phyloP scores from a whole-genome alignment of 805 yeast genomes.

The Cyberlindnera suaveolens region DNA sequence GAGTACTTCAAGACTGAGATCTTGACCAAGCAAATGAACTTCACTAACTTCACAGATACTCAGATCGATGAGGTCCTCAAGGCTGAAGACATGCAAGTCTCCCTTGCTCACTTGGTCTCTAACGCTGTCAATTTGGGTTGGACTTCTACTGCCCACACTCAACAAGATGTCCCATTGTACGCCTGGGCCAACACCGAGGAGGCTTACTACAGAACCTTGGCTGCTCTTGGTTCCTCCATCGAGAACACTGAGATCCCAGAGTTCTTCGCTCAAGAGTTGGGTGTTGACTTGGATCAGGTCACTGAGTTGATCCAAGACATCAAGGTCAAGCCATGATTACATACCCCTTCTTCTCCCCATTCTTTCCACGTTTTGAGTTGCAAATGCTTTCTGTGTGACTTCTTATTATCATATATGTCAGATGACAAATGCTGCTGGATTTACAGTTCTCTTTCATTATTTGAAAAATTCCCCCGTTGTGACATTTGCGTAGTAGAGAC shows the following conservation, averaged over 20 bases:
- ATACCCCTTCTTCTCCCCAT: not conserved
- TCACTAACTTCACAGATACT: conserved; percentile 27
- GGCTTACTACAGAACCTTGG: conserved; percentile 34
- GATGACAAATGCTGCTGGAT: too few relatives aligned
- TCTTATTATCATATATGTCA: too few relatives aligned
- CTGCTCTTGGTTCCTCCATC: conserved; percentile 69
- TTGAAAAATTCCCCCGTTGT: too few relatives aligned
- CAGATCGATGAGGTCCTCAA: conserved; percentile 44
- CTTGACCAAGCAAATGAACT: conserved; percentile 32
- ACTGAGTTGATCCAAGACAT: conserved; percentile 32
- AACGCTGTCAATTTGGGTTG: conserved; percentile 80
- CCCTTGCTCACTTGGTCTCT: conserved; percentile 63
- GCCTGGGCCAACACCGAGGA: conserved; percentile 59
- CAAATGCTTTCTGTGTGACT: not conserved
- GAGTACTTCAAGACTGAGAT: conserved; percentile 46
- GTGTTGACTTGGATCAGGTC: conserved; percentile 40
- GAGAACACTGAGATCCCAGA: conserved; percentile 83
- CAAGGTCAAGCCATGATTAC: conserved; percentile 3
- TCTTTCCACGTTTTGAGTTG: not conserved
- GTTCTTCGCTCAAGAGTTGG: conserved; percentile 55
- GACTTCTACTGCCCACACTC: conserved; percentile 95
- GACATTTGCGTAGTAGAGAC: too few relatives aligned
- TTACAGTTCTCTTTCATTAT: too few relatives aligned
- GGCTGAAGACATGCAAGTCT: conserved; percentile 31
- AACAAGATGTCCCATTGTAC: conserved; percentile 88